Evolutionary conservation across 805 yeast genomes (phyloP), one percentile per base, ranked within the genome.

Genomic region (Wickerhamomyces strasburgensis): DNA sequence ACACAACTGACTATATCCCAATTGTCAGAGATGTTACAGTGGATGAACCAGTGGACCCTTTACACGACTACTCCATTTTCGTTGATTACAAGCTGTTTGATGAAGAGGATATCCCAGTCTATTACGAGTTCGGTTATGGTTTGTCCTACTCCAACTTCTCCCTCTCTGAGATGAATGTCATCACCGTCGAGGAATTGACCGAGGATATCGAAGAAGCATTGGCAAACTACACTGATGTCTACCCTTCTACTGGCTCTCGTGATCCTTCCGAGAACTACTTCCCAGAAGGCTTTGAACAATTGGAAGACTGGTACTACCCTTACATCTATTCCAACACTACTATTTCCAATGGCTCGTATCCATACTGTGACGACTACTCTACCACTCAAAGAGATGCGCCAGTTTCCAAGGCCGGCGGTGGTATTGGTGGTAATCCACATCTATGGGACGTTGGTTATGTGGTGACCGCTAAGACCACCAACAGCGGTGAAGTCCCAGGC

Each of bases 81-180:
- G 68, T 69, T 37, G 84, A 75, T 54, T 78, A 78, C 61, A 58
- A 72, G 39, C 69, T 70, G 48, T 77, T 75, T 55, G 78, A 73
- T 47, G 65, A 69, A 52, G 61, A 70, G 41, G 61, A 68, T 40
- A 67, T 73, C 29, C 62, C 59, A 38, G 80, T 80, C 14, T 52
- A 80, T 37, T 78, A 56, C 48, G 80, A 73, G 40, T 78, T 78
- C 50, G 84, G 82, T 10, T 74, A 51, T 56, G 84, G 84, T 7
- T 56, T 77, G 35, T 70, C 80, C 2, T 77, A 74, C 54, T 65
- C 81, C 5, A 59, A 58, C 25, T 63, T 58, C 43, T 38, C 49
- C 6, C 38, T 62, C 26, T 42, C 51, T 21, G 51, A 50, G 23
- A 48, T 73, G 32, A 46, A 57, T 29, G 64, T 72, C 23, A 47